Evolutionary conservation across 2,329 filamentous ascomycete species (phyloP).

Genomic region (Pochonia chlamydosporia): DNA sequence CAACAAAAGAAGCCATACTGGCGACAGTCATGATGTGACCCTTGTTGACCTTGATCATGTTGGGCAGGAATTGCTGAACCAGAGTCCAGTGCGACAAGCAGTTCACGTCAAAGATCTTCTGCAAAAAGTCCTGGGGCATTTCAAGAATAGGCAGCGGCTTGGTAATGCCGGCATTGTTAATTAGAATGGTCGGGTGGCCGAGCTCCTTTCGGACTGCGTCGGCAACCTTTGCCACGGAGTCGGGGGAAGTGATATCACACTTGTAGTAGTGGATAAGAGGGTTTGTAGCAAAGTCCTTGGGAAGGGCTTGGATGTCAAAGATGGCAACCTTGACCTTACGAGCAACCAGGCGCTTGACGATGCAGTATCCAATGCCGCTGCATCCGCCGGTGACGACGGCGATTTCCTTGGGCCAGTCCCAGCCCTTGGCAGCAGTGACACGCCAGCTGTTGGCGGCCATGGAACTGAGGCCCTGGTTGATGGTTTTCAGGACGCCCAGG

Average conservation of each 20-base stretch:
- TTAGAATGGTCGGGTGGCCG: slow-evolving; percentile 60
- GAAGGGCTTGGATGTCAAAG: slow-evolving; percentile 49
- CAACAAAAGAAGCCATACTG: slow-evolving; percentile 55
- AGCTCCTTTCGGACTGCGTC: slow-evolving; percentile 33
- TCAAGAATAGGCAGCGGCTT: slow-evolving; percentile 54
- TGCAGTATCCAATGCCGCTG: slow-evolving; percentile 33
- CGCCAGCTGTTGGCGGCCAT: slow-evolving; percentile 26
- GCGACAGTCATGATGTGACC: slow-evolving; percentile 68
- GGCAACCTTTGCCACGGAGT: slow-evolving; percentile 38
- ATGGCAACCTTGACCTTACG: slow-evolving; percentile 59
- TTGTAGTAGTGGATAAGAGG: slow-evolving; percentile 23
- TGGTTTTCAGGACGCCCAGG: slow-evolving; percentile 15
- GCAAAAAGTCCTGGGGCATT: slow-evolving; percentile 47
- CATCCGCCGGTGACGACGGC: slow-evolving; percentile 39
- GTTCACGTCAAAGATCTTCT: slow-evolving; percentile 65
- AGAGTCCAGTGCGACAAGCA: slow-evolving; percentile 59
- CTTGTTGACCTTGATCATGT: slow-evolving; percentile 58
- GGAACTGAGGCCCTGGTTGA: slow-evolving; percentile 19
- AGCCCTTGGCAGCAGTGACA: slow-evolving; percentile 12
- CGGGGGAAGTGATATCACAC: slow-evolving; percentile 35
- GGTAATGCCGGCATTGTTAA: slow-evolving; percentile 65
- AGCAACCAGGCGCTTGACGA: slow-evolving; percentile 23
- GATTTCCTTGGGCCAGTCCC: slow-evolving; percentile 34
- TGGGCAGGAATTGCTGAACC: slow-evolving; percentile 59
- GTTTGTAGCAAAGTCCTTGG: slow-evolving; percentile 17